Evolutionary conservation across 192 early-diverging fungal species (phyloP), one percentile per base, ranked within the genome.

Genomic region (Dissophora ornata): DNA sequence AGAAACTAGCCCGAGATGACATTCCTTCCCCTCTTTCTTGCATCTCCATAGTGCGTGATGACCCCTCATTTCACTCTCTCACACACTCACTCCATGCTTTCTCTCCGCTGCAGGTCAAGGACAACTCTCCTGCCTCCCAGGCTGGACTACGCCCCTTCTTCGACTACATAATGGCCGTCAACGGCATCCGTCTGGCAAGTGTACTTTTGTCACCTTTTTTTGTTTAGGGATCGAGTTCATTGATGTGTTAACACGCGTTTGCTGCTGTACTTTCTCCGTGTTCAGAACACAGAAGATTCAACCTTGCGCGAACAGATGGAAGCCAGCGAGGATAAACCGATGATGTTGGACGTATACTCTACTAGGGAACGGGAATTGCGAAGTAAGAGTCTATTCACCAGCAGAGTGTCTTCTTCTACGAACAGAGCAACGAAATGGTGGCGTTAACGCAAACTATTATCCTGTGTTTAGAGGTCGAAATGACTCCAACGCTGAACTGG

Each of bases 71-170:
- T n/a, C n/a, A n/a, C n/a, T n/a, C n/a, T n/a, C n/a, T n/a, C n/a
- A n/a, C 7, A 19, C 36, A 19, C 21, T 48, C 32, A 4, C 11
- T 2, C 16, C 33, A 10, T 29, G 1, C 28, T 19, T 25, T n/a
- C n/a, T n/a, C n/a, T n/a, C n/a, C 28, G 15, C 19, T 18, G 0
- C 32, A 91, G 89, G 88, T 92, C 46, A 80, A 85, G 33, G 82
- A 85, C 34, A 79, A 85, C 58, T 90, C 92, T 3, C 91, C 92
- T 13, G 88, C 91, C 4, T 69, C 85, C 47, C 68, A 56, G 10
- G 86, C 84, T 45, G 91, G 91, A 42, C 83, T 93, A 30, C 82
- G 87, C 32, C 90, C 85, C 1, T 92, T 90, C 69, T 93, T 93
- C 70, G 92, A 93, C 67, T 93, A 87, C 58, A 89, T 93, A 55